Evolutionary conservation across 768 basidiomycete species (phyloP), one percentile per base, ranked within the genome.

Genomic region (Termitomyces sp.): DNA sequence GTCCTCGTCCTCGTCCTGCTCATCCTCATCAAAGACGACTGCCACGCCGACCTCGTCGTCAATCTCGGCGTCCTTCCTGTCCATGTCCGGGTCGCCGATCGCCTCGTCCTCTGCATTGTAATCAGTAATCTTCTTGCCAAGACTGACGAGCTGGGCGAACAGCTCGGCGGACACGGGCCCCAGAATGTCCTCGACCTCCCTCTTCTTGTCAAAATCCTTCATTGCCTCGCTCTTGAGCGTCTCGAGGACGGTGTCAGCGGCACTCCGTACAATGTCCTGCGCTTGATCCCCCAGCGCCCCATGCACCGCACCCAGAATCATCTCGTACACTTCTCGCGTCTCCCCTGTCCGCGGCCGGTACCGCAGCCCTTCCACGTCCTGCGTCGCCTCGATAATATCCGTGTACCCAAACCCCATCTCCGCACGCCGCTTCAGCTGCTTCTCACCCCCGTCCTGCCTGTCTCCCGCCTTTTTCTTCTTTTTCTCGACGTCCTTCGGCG

Each of bases 161-260:
- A 74, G 65, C 61, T 97, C 94, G 65, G 79, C 82, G 2, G 83
- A 71, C 12, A 95, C 68, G 0, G 78, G 60, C 0, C 86, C 85
- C 12, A 92, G 71, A 49, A 91, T 79, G 17, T 85, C 84, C 70
- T 96, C 89, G 6, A 96, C 81, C 67, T 98, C 94, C 74, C 84
- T 90, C 72, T 98, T 96, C 79, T 94, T 95, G 78, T 98, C 96
- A 64, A 98, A 95, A 67, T 98, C 95, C 73, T 94, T 96, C 73
- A 93, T 68, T 57, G 79, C 78, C 63, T 97, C 94, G 63, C 81
- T 88, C 74, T 98, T 98, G 61, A 98, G 78, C 4, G 82, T 80
- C 72, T 95, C 93, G 47, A 99, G 73, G 1, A 95, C 87, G 0
- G 83, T 81, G 70, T 99, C 96, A n/a, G 97, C 90, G 1, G 97